Conservation (phyloP, 1,284 basidiomycete genomes). For the Leccinum solheimii region DNA sequence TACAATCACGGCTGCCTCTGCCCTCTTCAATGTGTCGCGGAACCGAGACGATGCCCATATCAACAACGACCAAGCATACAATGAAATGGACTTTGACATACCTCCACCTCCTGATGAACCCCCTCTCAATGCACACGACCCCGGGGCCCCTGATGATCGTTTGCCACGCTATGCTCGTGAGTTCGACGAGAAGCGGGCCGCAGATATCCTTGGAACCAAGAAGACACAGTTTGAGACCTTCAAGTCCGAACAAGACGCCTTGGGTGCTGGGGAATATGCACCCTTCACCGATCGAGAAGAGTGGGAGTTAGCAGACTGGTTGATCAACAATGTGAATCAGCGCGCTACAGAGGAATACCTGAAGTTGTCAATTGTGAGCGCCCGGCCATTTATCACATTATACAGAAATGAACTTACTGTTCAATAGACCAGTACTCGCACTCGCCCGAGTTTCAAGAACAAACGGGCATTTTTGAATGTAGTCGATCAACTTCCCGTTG, state of each 20-base stretch:
- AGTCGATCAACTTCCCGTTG: not conserved
- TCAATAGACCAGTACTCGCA: not conserved
- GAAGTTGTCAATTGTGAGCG: not conserved
- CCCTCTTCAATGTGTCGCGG: not conserved
- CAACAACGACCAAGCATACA: not conserved
- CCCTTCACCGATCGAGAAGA: not conserved
- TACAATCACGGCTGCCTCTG: not conserved
- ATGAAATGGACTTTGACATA: not conserved
- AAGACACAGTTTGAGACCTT: not conserved
- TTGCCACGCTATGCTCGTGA: not conserved
- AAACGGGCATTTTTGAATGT: not conserved
- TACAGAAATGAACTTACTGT: not conserved
- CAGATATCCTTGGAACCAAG: not conserved
- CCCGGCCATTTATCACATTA: not conserved
- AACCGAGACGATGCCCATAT: not conserved
- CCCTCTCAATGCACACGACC: not conserved
- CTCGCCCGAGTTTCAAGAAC: not conserved
- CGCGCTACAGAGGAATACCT: not conserved
- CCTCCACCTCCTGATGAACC: not conserved
- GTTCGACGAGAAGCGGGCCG: not conserved
- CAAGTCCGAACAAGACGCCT: not conserved
- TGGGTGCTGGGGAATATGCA: not conserved
- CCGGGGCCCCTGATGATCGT: not conserved
- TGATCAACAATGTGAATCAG: not conserved
- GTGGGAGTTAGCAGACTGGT: not conserved